Evolutionary conservation across 176 grass and related monocot species (phyloP), one percentile per base, ranked within the genome.

Genomic region (Paspalum vaginatum): DNA sequence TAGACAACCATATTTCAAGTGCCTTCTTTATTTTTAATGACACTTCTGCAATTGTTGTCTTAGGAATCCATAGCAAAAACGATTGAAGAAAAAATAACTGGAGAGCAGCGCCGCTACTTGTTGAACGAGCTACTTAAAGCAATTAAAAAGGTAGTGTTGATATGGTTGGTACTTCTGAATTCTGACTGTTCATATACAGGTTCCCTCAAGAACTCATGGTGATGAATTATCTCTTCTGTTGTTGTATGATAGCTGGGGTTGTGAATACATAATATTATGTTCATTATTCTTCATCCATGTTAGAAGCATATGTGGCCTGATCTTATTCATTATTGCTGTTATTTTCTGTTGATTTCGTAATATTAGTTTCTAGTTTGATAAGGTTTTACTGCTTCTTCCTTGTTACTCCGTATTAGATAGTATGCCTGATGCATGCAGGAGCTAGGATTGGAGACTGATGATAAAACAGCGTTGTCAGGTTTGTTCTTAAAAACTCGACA

Each of bases 401-500:
- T 39, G 16, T 60, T 69, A 42, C 20, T 32, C 32, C 3, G 32
- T 32, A 32, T 32, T 32, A 32, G 32, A 17, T 21, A 61, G 43
- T 56, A 20, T 65, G 22, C 43, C 17, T 53, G 50, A 62, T 85
- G 65, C 57, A 61, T 81, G 51, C 77, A 94, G 92, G 96, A 98
- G 68, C 85, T 98, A 57, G 96, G 96, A 41, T 89, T 98, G 90
- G 96, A 98, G 86, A 95, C 92, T 60, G 96, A 98, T 83, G 96
- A 98, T 84, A 98, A 98, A 91, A 98, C 96, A 54, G 88, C 96
- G 77, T 91, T 98, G 16, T 93, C 92, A 79, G 92, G 96, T 98
- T 77, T 80, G 90, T 91, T 82, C 75, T 93, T 84, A 61, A 80
- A 72, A 51, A 16, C n/a, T 65, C n/a, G 2, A 0, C 11, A 51